Percentiles rank a stretch among this genome's conserved stretches.
phyloP scores from a whole-genome alignment of 306 rosid genomes.

The Amphicarpaea edgeworthii region DNA sequence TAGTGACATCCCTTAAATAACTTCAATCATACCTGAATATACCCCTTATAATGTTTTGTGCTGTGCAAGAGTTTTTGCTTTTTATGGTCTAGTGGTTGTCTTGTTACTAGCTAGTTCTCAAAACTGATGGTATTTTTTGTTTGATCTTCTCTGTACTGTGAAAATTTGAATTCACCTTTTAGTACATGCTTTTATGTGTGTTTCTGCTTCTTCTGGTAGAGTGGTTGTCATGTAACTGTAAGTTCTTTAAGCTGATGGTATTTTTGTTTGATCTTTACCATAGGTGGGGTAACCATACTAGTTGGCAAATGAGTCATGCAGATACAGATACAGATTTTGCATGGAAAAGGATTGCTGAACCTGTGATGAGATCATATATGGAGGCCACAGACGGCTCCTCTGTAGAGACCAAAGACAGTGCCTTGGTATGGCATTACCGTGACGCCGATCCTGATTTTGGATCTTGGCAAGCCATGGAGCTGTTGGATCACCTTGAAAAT shows the following conservation, averaged over 20 bases:
- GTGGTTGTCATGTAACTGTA: slow-evolving; percentile 20
- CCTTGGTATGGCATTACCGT: slow-evolving; percentile 85
- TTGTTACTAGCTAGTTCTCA: slow-evolving; percentile 9
- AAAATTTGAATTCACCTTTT: slow-evolving; percentile 28
- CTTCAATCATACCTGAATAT: neutral
- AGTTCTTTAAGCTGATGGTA: slow-evolving; percentile 21
- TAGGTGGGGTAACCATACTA: slow-evolving; percentile 74
- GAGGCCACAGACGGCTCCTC: slow-evolving; percentile 89
- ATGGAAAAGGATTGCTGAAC: slow-evolving; percentile 84
- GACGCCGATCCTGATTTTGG: slow-evolving; percentile 87
- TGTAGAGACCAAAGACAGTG: slow-evolving; percentile 85
- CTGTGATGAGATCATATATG: slow-evolving; percentile 77
- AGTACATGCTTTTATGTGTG: slow-evolving; percentile 2
- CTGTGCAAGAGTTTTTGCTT: neutral
- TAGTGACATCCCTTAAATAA: slow-evolving; percentile 4
- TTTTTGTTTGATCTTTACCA: slow-evolving; percentile 34
- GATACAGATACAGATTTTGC: slow-evolving; percentile 69
- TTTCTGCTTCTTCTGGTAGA: slow-evolving; percentile 3
- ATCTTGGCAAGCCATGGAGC: slow-evolving; percentile 84
- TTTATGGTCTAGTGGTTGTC: slow-evolving; percentile 1
- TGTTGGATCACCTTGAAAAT: slow-evolving; percentile 81
- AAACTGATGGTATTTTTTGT: no score
- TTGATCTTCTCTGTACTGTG: neutral
- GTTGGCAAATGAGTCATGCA: slow-evolving; percentile 68
- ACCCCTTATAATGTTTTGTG: no score